Conservation (phyloP, 1,284 basidiomycete genomes). For the Microbotryomycetes sp. region DNA sequence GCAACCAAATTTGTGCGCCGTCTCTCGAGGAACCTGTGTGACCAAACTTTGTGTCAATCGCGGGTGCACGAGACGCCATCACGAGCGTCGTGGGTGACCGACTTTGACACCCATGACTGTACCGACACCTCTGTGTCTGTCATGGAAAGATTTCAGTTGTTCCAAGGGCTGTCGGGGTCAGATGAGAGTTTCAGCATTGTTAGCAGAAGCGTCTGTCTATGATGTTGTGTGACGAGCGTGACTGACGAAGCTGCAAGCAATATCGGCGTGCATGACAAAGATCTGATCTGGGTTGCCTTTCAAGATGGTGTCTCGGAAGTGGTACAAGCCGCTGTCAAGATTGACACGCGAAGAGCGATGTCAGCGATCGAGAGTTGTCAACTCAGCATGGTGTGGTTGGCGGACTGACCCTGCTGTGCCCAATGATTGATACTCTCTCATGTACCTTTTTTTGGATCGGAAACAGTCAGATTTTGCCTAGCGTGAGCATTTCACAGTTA, state of each 20-base stretch:
- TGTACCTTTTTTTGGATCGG: constrained; percentile 40
- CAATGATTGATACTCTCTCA: constrained; percentile 49
- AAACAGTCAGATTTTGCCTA: background rate
- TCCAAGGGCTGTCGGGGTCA: constrained; percentile 31
- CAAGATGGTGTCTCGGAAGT: constrained; percentile 49
- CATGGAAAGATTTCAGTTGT: constrained; percentile 47
- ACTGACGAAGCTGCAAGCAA: constrained; percentile 46
- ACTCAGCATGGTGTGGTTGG: constrained; percentile 40
- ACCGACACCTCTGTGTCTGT: constrained; percentile 48
- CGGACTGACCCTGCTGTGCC: constrained; percentile 47
- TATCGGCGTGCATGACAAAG: constrained; percentile 52
- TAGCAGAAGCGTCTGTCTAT: background rate
- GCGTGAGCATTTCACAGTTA: background rate
- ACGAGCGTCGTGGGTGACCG: constrained; percentile 5
- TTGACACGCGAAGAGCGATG: background rate
- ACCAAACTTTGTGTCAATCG: background rate
- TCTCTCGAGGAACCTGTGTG: constrained; percentile 45
- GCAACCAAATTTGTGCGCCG: constrained; percentile 48
- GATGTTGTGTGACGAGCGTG: background rate
- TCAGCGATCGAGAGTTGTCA: background rate
- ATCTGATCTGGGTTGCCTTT: constrained; percentile 47
- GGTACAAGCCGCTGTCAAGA: constrained; percentile 32
- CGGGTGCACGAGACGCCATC: background rate
- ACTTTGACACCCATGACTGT: constrained; percentile 49
- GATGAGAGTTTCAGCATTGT: background rate